Evolutionary conservation across 1,139 yeast species (phyloP), one percentile per base, ranked within the genome.

Genomic region (Pichia sp.): DNA sequence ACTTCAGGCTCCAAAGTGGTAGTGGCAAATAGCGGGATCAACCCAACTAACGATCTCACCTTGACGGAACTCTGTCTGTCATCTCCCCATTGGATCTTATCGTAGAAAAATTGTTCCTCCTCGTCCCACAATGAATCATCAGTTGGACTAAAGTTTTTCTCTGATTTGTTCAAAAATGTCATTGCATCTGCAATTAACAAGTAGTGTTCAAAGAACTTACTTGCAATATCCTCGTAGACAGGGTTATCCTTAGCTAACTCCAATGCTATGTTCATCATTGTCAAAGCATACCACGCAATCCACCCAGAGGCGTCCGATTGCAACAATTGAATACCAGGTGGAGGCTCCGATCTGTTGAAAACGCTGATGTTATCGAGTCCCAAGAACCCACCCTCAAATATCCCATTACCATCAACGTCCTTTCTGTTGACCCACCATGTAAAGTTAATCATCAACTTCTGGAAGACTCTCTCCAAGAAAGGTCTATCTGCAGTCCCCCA

Each of bases 351-450:
- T 67, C 98, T 80, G 68, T 91, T 91, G 73, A 91, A 91, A 56
- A 91, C 77, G 60, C 98, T 97, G 70, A 91, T 91, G 68, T 91
- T 91, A 71, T 91, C 98, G 56, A 91, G 75, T 7, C 98, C 98
- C 53, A 91, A 76, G 70, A 91, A 91, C 0, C 98, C 98, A 59
- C 98, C 98, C 70, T 88, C 96, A 66, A 91, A 91, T 36, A 91
- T 87, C 61, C 91, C 91, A 63, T 87, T 86, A 57, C 97, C 98
- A 57, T 85, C 87, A 6, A 78, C 71, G 70, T 91, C 98, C 67
- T 91, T 91, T 66, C 96, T 78, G 70, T 91, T 91, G 54, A 91
- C 97, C 98, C 98, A 91, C 98, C 98, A 91, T 25, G 97, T 89
- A 70, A 91, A 91, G 70, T 91, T 91, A 57, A 91, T 74, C 66